phyloP scores from a whole-genome alignment of 2,329 filamentous ascomycete genomes.

The Phoma sp. region DNA sequence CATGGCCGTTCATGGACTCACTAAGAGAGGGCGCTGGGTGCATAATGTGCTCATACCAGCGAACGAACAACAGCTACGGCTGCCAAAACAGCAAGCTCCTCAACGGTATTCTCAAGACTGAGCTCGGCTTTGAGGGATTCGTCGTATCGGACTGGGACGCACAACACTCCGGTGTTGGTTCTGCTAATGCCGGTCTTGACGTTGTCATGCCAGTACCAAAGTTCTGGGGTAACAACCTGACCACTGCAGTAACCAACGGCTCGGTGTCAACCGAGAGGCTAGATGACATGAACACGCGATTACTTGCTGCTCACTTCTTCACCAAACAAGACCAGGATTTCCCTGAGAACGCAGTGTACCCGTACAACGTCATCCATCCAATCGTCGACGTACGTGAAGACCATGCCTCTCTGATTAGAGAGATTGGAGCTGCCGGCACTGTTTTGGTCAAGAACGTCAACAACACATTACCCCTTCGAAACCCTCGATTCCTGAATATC shows the following conservation, averaged over 20 bases:
- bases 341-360: too few relatives aligned
- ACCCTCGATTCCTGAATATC: slow-evolving; percentile 49
- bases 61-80: background rate
- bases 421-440: background rate
- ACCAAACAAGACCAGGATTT: too few relatives aligned
- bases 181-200: background rate
- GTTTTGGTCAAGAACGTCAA: background rate
- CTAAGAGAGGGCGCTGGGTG: background rate
- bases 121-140: background rate
- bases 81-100: background rate
- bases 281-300: too few relatives aligned
- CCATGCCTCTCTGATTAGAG: background rate
- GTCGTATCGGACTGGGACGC: background rate
- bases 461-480: slow-evolving; percentile 45
- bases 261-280: too few relatives aligned
- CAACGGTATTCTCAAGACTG: background rate
- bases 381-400: background rate
- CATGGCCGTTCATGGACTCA: background rate
- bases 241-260: background rate
- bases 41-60: background rate
- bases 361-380: background rate
- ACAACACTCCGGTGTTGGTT: background rate
- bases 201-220: background rate
- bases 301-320: too few relatives aligned
- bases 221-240: background rate